Base-by-base conservation (phyloP, 148 eudicot genomes). In the Silene latifolia region DNA sequence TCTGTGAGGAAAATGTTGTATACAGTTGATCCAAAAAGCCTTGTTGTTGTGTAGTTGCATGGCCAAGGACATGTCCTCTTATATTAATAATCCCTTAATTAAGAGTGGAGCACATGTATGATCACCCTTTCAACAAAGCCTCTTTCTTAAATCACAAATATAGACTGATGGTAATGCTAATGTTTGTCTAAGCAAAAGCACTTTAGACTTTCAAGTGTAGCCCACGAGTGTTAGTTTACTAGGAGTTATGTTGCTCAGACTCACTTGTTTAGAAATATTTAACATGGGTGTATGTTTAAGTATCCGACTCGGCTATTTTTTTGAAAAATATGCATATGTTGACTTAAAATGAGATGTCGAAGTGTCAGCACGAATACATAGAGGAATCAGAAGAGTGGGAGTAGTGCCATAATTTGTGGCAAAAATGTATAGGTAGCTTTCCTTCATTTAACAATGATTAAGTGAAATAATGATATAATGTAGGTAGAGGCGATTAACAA, bases 181-280 rank as follows among this genome's bases (percentile, higher is more conserved):
- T 39, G 44, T 39, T 42, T 46, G 0, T 25, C 59, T 63, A 64
- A 64, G 24, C 60, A 62, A 44, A 46, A 74, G 9, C 67, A 73
- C 57, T 61, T 73, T 48, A 2, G 14, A 65, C 70, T 64, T 51
- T 63, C 18, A 11, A 64, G 69, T 63, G 67, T 63, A 74, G 62
- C 61, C 35, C 69, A 35, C 63, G 12, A 25, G 61, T 67, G 70
- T 25, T 23, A 5, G 19, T 57, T 1, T 12, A 63, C 61, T 70
- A 4, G 64, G 68, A 62, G 20, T 4, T 4, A 32, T 32, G 35
- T 32, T 1, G 35, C 5, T 32, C 2, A 27, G 29, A 27, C 2
- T 27, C 29, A 27, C n/a, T n/a, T n/a, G n/a, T 27, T 27, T 27
- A 2, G 29, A 27, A 27, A 27, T 27, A 27, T 27, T 27, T 2